Base-by-base conservation (phyloP, 768 basidiomycete species). In the Phaffia australis region DNA sequence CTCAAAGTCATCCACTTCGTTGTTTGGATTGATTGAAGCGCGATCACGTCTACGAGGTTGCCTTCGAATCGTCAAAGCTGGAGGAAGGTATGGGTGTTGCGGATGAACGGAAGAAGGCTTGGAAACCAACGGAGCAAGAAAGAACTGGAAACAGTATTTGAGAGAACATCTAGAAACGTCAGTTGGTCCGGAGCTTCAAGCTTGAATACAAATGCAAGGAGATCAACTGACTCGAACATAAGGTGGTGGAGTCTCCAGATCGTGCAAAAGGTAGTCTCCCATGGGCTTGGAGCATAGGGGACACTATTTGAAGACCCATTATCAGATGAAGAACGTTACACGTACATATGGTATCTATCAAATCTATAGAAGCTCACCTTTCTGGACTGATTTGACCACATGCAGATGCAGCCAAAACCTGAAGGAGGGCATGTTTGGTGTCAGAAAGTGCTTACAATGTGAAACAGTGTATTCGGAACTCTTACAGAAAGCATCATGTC, bases 401-500 rank as follows among this genome's bases (percentile, higher is more conserved):
- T 77, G 56, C 87, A 78, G 27, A 95, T 80, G 74, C 92, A 97
- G 64, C 89, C 87, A 70, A 94, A 94, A 72, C 35, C 35, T 42
- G 35, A 42, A 5, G 35, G 11, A 42, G 35, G 11, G 11, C 4
- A 4, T 11, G 11, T 42, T 42, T 5, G 11, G 35, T 11, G 11
- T 42, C 35, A 42, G 35, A 42, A 42, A 42, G 35, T 42, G 35
- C 35, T 4, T 11, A 5, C 11, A 11, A 11, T 42, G 35, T 42
- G 11, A 11, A 42, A 5, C 11, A 42, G 4, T 4, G 35, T 42
- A 42, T 11, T 11, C 11, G 4, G 35, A 42, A 42, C 4, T 42
- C 35, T 42, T 42, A 42, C 92, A 97, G 73, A 93, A 93, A 73
- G 88, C 87, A 56, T 74, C 72, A 79, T 97, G 92, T 1, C 88